These are phyloP conservation scores for Triticum timopheevii DNA, from an alignment of 176 grass and related monocot species.

Conservation along the genomic window DNA sequence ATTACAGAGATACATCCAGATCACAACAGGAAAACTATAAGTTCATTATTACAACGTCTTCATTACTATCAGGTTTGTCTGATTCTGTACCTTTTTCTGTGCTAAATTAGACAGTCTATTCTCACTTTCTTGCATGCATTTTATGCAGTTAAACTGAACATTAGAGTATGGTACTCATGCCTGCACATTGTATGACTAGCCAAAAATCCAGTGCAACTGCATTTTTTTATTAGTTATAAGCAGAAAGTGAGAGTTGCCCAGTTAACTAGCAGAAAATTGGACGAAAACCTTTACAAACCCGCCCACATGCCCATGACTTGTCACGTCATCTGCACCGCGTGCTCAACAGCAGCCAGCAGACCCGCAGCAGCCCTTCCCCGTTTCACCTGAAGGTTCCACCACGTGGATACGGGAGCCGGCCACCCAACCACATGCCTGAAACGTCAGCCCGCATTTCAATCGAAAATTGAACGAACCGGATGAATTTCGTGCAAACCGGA, in stretches of 20 bases:
- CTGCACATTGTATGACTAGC: background rate
- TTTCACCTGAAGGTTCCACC: too few relatives aligned
- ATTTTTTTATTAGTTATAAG: background rate
- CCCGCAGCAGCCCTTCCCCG: too few relatives aligned
- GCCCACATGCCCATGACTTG: too few relatives aligned
- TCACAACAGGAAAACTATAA: constrained; percentile 72
- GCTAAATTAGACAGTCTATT: constrained; percentile 25
- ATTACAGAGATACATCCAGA: constrained; percentile 81
- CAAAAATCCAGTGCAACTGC: background rate
- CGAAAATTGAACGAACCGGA: too few relatives aligned
- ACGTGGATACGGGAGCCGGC: too few relatives aligned
- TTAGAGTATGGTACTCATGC: background rate
- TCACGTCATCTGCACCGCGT: too few relatives aligned
- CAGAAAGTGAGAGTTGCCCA: background rate
- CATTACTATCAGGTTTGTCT: constrained; percentile 80
- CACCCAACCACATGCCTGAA: too few relatives aligned
- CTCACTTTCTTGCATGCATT: background rate
- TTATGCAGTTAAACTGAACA: background rate
- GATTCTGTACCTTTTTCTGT: constrained; percentile 17
- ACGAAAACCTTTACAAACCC: background rate
- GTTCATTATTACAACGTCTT: constrained; percentile 56
- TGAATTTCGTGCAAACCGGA: too few relatives aligned
- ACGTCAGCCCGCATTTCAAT: too few relatives aligned
- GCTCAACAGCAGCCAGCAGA: too few relatives aligned
- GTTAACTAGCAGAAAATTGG: background rate